Evolutionary conservation across 768 basidiomycete species (phyloP).

Genomic region (Rhizopogon sp.): DNA sequence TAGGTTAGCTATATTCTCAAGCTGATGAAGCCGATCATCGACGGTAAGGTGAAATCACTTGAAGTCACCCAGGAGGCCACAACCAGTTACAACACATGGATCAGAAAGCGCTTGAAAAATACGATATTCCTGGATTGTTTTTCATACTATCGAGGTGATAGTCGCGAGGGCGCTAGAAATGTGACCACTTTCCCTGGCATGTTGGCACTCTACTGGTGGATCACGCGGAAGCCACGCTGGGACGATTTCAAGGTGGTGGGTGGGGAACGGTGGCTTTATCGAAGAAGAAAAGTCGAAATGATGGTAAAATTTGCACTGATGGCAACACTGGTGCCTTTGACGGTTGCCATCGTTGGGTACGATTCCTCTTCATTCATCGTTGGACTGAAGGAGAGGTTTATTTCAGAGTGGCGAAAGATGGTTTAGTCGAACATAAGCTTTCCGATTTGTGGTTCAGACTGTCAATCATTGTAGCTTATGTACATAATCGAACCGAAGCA

Average conservation of each 20-base stretch:
- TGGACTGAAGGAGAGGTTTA: neutral
- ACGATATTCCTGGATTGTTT: constrained; percentile 52
- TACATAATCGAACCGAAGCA: neutral
- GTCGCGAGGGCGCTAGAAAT: constrained; percentile 28
- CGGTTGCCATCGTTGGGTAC: neutral
- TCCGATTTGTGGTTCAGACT: no score
- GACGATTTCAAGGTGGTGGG: constrained; percentile 36
- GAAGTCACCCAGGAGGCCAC: constrained; percentile 43
- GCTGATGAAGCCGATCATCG: constrained; percentile 47
- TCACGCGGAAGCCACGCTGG: constrained; percentile 38
- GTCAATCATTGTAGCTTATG: no score
- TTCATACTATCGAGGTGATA: constrained; percentile 44
- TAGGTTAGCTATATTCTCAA: constrained; percentile 48
- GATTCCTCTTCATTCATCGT: neutral
- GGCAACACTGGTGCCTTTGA: constrained; percentile 18
- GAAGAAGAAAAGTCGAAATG: constrained; percentile 18
- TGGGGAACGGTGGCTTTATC: constrained; percentile 31
- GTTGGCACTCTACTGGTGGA: constrained; percentile 48
- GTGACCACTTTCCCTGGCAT: constrained; percentile 52
- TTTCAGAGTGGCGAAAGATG: neutral
- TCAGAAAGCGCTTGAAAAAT: constrained; percentile 40
- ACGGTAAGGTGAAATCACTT: constrained; percentile 43
- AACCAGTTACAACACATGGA: constrained; percentile 45
- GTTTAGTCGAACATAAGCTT: neutral
- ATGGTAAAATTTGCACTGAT: constrained; percentile 17